Evolutionary conservation across 1,139 yeast species (phyloP), one percentile per base, ranked within the genome.

Genomic region (Taphrina pruni): DNA sequence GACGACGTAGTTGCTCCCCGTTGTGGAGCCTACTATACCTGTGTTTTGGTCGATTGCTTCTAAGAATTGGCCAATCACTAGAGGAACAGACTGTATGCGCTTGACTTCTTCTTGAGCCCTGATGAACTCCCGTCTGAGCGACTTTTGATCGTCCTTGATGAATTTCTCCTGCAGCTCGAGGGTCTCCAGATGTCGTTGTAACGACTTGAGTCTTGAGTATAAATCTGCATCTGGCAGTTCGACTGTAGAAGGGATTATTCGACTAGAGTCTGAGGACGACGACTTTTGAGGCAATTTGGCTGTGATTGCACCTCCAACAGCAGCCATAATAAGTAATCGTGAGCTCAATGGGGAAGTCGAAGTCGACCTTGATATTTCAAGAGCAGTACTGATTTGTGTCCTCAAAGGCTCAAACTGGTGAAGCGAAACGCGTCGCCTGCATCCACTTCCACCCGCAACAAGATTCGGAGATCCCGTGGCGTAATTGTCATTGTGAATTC

Each of bases 61-160:
- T 75, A 95, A 83, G 76, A 95, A 95, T 80, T 95, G 99, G 32
- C 99, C 99, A 80, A 95, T 95, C 43, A 95, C 99, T 73, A 95
- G 83, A 20, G 99, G 99, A 65, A 95, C 99, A 2, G 97, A 90
- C 77, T 94, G 97, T 78, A 95, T 95, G 75, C 97, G 86, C 79
- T 94, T 94, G 64, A 94, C 99, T 79, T 95, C 99, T 79, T 95
- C 99, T 79, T 95, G 99, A 0, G 99, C 99, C 75, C 98, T 87
- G 58, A 93, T 88, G 70, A 95, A 84, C 81, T 95, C 99, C 74
- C 98, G 85, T 77, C 91, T 93, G 77, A 95, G 84, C 79, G 93
- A 97, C 77, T 97, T 95, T 78, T 93, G 97, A 79, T 95, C 99
- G 78, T 94, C 99, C 78, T 94, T 94, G 77, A 95, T 92, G 78